Evolutionary conservation across 371 early-diverging fungal species (phyloP), one percentile per base, ranked within the genome.

Genomic region (Apophysomyces variabilis): DNA sequence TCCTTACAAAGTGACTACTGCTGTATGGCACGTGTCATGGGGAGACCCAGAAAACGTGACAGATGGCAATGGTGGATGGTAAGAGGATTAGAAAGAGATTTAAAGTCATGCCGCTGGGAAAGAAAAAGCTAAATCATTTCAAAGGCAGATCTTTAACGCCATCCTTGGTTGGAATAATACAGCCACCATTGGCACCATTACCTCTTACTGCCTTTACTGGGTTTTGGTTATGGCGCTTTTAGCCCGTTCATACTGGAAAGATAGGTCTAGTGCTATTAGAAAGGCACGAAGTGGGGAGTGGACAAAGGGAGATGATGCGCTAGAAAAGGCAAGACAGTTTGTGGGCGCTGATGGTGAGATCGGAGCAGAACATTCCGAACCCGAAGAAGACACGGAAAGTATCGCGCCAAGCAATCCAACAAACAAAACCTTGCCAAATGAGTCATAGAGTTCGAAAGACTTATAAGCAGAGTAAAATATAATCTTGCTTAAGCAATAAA

Each of bases 201-300:
- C 80, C 47, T 85, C 83, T 2, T 95, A 94, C 80, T 86, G 87
- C 62, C 68, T 86, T 18, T 95, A 90, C 75, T 95, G 95, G 95
- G 46, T 86, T 5, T 71, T 70, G 6, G 60, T 93, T 43, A 68
- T 80, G 12, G 64, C 74, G n/a, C 60, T 68, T 32, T 69, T 92
- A 12, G 76, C 87, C 37, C 81, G 69, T 61, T 50, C 86, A 64
- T 72, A 80, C 54, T 69, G 77, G 75, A 78, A 77, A 61, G 75
- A 78, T 59, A 76, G 67, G 54, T 69, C 72, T 16, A 39, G 58
- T 1, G 72, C 69, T 14, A 58, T 71, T 13, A 16, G 12, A 6
- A 73, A 74, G 44, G 64, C 74, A 1, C 38, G 72, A 43, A 59
- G 57, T 21, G 77, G 77, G 14, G 70, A 77, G 58, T 36, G 54